phyloP scores from a whole-genome alignment of 257 asterid genomes.

The Scutellaria baicalensis region DNA sequence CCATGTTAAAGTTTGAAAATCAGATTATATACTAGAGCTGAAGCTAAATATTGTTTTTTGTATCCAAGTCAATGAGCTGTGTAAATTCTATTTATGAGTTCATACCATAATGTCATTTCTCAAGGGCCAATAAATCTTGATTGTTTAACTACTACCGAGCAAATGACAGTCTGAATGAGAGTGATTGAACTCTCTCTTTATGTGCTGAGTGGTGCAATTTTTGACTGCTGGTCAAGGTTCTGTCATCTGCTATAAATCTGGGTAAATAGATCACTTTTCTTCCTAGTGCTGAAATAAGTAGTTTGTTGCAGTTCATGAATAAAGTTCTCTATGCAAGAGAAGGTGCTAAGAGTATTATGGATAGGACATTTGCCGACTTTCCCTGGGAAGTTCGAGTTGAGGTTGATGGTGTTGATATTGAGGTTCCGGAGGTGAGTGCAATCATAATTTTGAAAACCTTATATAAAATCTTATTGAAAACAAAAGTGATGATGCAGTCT shows the following conservation, averaged over 20 bases:
- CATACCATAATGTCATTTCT: background rate
- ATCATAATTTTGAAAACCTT: background rate
- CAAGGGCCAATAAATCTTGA: background rate
- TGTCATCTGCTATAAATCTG: conserved; percentile 6
- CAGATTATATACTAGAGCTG: background rate
- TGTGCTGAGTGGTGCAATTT: background rate
- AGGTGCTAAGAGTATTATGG: conserved; percentile 95
- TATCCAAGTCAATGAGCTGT: background rate
- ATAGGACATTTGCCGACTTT: conserved; percentile 81
- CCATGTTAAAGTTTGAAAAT: background rate
- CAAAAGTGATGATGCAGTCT: conserved; percentile 1
- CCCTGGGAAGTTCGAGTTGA: conserved; percentile 94
- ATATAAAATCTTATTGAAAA: background rate
- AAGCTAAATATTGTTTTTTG: background rate
- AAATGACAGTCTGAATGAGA: background rate
- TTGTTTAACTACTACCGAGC: background rate
- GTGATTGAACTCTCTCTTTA: background rate
- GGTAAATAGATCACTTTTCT: background rate
- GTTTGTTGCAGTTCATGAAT: conserved; percentile 86
- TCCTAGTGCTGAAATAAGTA: conserved; percentile 18
- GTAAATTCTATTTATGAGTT: background rate
- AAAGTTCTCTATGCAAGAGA: conserved; percentile 98
- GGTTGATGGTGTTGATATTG: conserved; percentile 90
- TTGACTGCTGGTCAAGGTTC: conserved; percentile 2
- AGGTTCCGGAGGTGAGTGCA: conserved; percentile 89